Evolutionary conservation across 2,329 filamentous ascomycete species (phyloP), one percentile per base, ranked within the genome.

Genomic region (Aspergillus sp.): DNA sequence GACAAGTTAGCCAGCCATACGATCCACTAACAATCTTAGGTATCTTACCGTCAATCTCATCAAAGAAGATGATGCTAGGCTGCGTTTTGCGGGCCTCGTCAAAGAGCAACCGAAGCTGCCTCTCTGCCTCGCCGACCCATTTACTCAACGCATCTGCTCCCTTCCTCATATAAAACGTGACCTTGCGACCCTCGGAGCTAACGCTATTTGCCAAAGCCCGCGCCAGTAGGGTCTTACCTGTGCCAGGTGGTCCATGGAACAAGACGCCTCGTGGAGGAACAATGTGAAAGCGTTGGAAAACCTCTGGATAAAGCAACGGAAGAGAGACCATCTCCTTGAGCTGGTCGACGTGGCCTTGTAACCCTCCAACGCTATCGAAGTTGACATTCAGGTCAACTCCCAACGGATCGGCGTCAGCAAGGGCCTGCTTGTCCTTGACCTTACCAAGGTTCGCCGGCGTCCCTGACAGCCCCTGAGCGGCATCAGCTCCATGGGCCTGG

Each of bases 121-220:
- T 82, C 63, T 98, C 91, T 7, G 93, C 91, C 61, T 98, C 91
- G 54, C 91, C 91, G 32, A 98, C 91, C 91, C 91, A 98, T 63
- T 98, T 98, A 61, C 88, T 95, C 41, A 98, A 68, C 11, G 88
- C 88, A 71, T 98, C 91, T 15, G 91, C 93, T 55, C 91, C 93
- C 62, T 98, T 98, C 39, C 91, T 82, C 91, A 98, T 98, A 62
- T 96, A 98, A 50, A 98, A 98, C 0, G 88, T 96, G 42, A 98
- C 91, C 57, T 96, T 96, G 45, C 82, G 80, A 14, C 89, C 89
- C 30, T 89, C 82, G 8, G 82, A 78, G 42, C 86, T 88, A 37
- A 94, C 82, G 40, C 84, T 93, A 35, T 91, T 93, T 30, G 93
- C 88, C 29, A 98, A 69, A 26, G 91, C 91, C 50, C 91, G 78